Base-by-base conservation (phyloP, 163 green algal genomes). In the Chloromonas sp. region DNA sequence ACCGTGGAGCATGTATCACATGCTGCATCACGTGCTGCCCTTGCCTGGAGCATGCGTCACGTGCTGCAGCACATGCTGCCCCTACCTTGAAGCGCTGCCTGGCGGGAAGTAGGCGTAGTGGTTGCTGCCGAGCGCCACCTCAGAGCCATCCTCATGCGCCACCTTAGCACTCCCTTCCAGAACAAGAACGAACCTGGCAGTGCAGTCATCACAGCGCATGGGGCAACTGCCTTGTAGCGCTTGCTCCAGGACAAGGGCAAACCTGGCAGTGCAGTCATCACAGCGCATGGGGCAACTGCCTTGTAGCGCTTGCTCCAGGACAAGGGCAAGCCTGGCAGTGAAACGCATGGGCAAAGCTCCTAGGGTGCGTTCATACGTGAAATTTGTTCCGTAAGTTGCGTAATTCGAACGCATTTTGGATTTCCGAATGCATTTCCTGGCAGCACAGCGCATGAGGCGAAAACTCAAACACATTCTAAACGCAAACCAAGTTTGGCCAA, bases 51-150 rank as follows among this genome's bases (percentile, higher is more conserved):
- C 36, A 36, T 36, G 36, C 36, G 36, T 36, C 36, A 36, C 36
- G 36, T 36, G 36, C 36, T 36, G 36, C 36, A 36, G 36, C 36
- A 36, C 36, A 36, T 36, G 36, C 36, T 36, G 36, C 36, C 36
- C 36, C 36, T 36, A 36, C 36, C 36, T 36, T 36, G 36, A 36
- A 36, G 36, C 36, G 85, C 60, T 82, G 84, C 88, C 89, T 57
- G 94, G 85, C 8, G 95, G 95, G 60, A 98, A 89, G 87, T 97
- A 98, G 0, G 88, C 92, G 77, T 91, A 98, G 57, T 93, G 87
- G 80, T 97, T 94, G 61, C 87, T 83, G 58, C 85, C 78, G 0
- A 98, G 91, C 0, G 58, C 78, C 1, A 86, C 66, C 0, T 82
- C 62, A 36, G 87, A 70, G 15, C 85, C 85, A 5, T 82, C 84